Evolutionary conservation across 768 basidiomycete genomes (phyloP).

Genomic region (Asterophora lycoperdoides): DNA sequence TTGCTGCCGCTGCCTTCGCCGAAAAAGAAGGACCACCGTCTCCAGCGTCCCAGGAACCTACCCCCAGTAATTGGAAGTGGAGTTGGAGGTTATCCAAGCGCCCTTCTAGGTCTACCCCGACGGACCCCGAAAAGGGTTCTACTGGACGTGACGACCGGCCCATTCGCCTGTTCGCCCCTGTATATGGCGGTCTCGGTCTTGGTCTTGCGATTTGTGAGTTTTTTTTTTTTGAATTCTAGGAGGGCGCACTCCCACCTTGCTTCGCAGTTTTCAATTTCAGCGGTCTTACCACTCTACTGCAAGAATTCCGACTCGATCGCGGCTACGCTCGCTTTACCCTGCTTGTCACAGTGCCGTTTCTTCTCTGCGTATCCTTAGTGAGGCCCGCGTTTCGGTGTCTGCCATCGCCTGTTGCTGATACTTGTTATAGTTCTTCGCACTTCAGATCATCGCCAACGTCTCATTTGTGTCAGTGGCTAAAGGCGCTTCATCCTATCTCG

Average conservation of each 20-base stretch:
- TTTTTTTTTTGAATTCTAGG: no score
- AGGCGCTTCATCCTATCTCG: background rate
- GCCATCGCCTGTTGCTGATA: background rate
- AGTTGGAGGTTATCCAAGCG: constrained; percentile 43
- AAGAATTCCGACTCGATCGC: constrained; percentile 67
- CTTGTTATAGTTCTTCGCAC: constrained; percentile 59
- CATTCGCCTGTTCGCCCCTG: constrained; percentile 62
- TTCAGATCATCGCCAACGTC: constrained; percentile 63
- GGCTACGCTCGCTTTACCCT: constrained; percentile 61
- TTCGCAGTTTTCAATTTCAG: constrained; percentile 62
- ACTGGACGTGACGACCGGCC: constrained; percentile 36
- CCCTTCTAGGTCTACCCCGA: constrained; percentile 19
- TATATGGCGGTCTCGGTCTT: constrained; percentile 68
- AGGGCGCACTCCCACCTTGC: background rate
- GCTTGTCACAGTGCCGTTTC: constrained; percentile 59
- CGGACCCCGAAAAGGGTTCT: constrained; percentile 51
- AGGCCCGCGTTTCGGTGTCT: constrained; percentile 18
- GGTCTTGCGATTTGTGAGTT: constrained; percentile 61
- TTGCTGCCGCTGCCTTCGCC: constrained; percentile 28
- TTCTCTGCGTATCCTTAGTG: constrained; percentile 74
- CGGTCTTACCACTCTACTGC: constrained; percentile 53
- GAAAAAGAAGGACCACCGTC: constrained; percentile 25
- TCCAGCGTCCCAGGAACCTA: constrained; percentile 11
- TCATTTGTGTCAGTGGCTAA: constrained; percentile 51
- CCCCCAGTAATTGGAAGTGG: constrained; percentile 34